Base-by-base conservation (phyloP, 495 filamentous ascomycete species). In the Aspergillus funiculosus region DNA sequence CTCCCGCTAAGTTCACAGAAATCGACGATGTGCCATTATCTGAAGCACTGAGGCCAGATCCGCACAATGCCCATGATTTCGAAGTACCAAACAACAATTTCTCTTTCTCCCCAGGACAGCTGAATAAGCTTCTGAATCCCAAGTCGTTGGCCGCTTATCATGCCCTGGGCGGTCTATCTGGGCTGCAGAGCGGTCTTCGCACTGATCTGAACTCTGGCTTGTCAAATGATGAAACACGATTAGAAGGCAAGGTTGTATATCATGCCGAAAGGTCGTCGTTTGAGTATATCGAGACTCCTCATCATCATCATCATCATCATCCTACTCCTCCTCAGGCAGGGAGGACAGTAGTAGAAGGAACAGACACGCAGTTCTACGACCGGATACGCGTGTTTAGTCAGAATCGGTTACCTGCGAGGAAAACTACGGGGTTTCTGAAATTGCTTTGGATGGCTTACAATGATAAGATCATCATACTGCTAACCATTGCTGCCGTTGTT, bases 391-490 rank as follows among this genome's bases (percentile, higher is more conserved):
- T 90, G 14, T 94, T 77, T 63, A 74, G 73, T 39, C 79, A 87
- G 59, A 94, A 94, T 53, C 63, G 78, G 39, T 59, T 94, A 15
- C 87, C 87, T 0, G 76, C 73, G 43, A 83, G 86, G 59, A 85
- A 89, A 54, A 77, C 82, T 21, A 84, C 87, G 46, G 80, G 69
- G 31, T 75, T 94, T 41, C 71, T 84, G 48, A 75, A 81, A 53
- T 53, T 91, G 25, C 82, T 90, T 58, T 94, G 87, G 87, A 81
- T 83, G 56, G 87, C 86, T 6, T 89, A 88, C 59, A 87, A 91
- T 56, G 87, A 94, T 66, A 87, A 87, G 49, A 85, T 94, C 15
- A 70, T 94, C 40, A 84, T 91, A 13, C 65, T 88, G 13, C 67
- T 89, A 39, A 85, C 83, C 9, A 70, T 77, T 25, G 86, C 85